Base-by-base conservation (phyloP, 2,329 filamentous ascomycete species). In the Bisporella sp. region DNA sequence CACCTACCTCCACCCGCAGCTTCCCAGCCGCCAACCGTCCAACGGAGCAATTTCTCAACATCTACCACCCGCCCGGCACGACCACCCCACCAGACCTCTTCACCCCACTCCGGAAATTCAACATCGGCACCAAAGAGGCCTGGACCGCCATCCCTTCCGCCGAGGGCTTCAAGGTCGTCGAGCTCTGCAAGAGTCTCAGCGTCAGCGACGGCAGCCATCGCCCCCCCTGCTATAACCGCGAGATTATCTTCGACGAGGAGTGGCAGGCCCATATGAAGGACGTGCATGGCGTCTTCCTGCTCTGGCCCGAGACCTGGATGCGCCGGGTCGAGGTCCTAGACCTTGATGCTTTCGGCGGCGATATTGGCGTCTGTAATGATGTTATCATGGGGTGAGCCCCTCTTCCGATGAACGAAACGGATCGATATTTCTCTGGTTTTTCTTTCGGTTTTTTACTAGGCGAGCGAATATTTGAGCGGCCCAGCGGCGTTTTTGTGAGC, bases 291-390 rank as follows among this genome's bases (percentile, higher is more conserved):
- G 57, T 64, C 1, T 62, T 59, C 35, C 42, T 62, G 29, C 40
- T 64, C 1, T 64, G 62, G 62, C 62, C 62, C 2, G 58, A 64
- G 37, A 64, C 62, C 31, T 64, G 62, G 62, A 63, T 64, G 61
- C 45, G 55, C 13, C 49, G 60, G 45, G 58, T 64, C 40, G 62
- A 64, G 47, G 62, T 64, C 4, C 42, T 64, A 39, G 62, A 64
- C 49, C 42, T 64, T 12, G 60, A 61, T 29, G 57, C 54, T 3
- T 60, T 61, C 51, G 60, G 58, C 1, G 61, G 60, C 0, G 59
- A 62, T 47, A 64, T 64, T 35, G 60, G 57, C 13, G 57, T 52
- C 8, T 57, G 57, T 40, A 63, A 63, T 51, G 61, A 61, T 44
- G 47, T 63, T 28, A 56, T 63, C 40, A 62, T 62, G 61, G 58